Percentiles rank a stretch among this genome's conserved stretches.
These are phyloP conservation scores for Blastocystis sp. DNA, from an alignment of 352 stramenopile genomes.

Conservation along the genomic window DNA sequence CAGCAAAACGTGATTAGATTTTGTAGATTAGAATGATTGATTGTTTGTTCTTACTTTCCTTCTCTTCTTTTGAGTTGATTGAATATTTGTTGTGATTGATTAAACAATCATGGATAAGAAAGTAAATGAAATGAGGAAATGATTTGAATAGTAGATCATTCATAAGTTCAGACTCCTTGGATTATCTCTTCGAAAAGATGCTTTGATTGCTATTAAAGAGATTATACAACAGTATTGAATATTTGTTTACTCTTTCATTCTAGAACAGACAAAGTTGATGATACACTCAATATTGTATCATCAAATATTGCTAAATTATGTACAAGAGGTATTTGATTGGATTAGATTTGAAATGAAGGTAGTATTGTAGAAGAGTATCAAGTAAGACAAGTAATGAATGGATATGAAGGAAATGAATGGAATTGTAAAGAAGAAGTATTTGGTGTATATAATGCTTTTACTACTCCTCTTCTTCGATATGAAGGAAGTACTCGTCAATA, in stretches of 20 bases:
- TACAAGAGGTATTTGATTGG: not conserved
- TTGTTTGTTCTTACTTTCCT: not conserved
- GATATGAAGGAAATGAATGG: not conserved
- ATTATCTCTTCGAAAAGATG: constrained; percentile 8
- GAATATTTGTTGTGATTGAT: not conserved
- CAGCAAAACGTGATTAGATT: not conserved
- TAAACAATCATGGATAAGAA: not conserved
- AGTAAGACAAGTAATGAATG: not conserved
- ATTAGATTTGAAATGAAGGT: too few species aligned
- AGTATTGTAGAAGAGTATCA: too few species aligned
- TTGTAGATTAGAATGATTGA: not conserved
- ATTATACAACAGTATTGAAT: not conserved
- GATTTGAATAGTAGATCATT: not conserved
- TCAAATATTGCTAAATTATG: not conserved
- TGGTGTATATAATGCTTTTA: not conserved
- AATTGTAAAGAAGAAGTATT: not conserved
- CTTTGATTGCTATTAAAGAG: not conserved
- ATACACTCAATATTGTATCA: not conserved
- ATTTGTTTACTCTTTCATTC: not conserved
- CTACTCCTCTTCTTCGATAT: not conserved
- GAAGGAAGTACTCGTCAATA: not conserved
- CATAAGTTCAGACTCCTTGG: not conserved
- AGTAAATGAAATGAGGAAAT: not conserved
- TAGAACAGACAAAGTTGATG: not conserved
- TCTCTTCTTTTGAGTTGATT: not conserved